These are phyloP conservation scores for Ramichloridium luteum DNA, from an alignment of 2,329 filamentous ascomycete genomes.

Conservation along the genomic window DNA sequence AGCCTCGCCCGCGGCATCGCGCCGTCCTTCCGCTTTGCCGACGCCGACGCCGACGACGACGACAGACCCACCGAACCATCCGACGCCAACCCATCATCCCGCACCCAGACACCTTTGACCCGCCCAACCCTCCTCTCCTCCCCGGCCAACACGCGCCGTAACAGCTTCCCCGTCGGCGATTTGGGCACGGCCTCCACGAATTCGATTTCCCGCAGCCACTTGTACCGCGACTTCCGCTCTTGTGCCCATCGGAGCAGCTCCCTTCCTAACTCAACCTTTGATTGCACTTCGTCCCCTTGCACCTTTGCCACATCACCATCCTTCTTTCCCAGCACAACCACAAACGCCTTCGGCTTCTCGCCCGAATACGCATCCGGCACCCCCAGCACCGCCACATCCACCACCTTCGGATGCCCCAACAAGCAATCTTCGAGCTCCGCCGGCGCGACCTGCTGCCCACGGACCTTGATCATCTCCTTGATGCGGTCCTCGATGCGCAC, in stretches of 20 bases:
- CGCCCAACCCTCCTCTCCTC: constrained; percentile 30
- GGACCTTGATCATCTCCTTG: constrained; percentile 59
- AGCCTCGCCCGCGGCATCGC: too few relatives aligned
- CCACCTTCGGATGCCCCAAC: constrained; percentile 44
- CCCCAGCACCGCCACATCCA: constrained; percentile 46
- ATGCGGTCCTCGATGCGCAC: constrained; percentile 49
- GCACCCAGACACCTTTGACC: constrained; percentile 13
- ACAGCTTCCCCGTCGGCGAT: constrained; percentile 60
- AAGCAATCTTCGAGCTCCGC: constrained; percentile 52
- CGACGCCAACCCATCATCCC: constrained; percentile 9
- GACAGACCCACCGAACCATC: too few relatives aligned
- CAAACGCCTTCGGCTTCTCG: constrained; percentile 45
- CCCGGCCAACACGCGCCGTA: constrained; percentile 45
- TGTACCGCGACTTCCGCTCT: constrained; percentile 55
- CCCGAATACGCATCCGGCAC: constrained; percentile 44
- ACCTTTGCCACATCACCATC: constrained; percentile 5
- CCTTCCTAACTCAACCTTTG: constrained; percentile 27
- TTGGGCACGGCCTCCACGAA: constrained; percentile 57
- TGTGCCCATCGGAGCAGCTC: constrained; percentile 49
- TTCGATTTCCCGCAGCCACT: constrained; percentile 53
- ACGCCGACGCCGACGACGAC: too few relatives aligned
- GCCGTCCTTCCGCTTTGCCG: too few relatives aligned
- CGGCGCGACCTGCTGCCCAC: constrained; percentile 50
- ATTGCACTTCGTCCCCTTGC: too few relatives aligned
- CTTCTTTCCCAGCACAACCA: constrained; percentile 42